phyloP scores from a whole-genome alignment of 306 rosid genomes.

The Ceratonia siliqua region DNA sequence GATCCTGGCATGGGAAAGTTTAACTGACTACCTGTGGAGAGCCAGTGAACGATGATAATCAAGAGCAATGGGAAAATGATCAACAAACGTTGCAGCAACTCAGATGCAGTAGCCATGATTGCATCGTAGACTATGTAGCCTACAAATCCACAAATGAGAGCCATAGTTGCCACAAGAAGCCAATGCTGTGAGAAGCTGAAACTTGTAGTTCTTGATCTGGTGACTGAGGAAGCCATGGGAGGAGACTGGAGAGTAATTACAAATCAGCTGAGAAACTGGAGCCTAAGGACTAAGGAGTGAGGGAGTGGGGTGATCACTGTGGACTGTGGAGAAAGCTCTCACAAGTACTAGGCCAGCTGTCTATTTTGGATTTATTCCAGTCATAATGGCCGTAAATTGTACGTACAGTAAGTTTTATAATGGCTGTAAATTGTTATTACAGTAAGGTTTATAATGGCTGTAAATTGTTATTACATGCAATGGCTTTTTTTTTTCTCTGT shows the following conservation, averaged over 20 bases:
- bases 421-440: too few species aligned
- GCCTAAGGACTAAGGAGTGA: background rate
- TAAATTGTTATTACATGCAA: too few species aligned
- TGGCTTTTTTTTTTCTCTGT: too few species aligned
- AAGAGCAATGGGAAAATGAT: constrained; percentile 69
- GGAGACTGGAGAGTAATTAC: background rate
- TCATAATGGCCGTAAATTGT: background rate
- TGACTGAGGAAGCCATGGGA: constrained; percentile 47
- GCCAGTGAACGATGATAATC: constrained; percentile 70
- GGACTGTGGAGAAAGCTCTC: constrained; percentile 17
- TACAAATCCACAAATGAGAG: constrained; percentile 45
- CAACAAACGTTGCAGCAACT: constrained; percentile 64
- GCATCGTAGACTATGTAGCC: constrained; percentile 63
- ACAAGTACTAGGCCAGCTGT: constrained; percentile 37
- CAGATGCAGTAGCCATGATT: constrained; percentile 65
- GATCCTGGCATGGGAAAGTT: constrained; percentile 72
- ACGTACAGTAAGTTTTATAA: too few species aligned
- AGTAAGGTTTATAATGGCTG: too few species aligned
- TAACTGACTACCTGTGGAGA: constrained; percentile 58
- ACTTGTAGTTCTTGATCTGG: constrained; percentile 40
- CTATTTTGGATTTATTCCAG: constrained; percentile 32
- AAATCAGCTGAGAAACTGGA: background rate
- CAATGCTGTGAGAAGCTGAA: constrained; percentile 56
- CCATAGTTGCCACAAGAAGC: constrained; percentile 42
- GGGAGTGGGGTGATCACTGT: background rate